Evolutionary conservation across 2,329 filamentous ascomycete species (phyloP), one percentile per base, ranked within the genome.

Genomic region (Paracamarosporium sp.): DNA sequence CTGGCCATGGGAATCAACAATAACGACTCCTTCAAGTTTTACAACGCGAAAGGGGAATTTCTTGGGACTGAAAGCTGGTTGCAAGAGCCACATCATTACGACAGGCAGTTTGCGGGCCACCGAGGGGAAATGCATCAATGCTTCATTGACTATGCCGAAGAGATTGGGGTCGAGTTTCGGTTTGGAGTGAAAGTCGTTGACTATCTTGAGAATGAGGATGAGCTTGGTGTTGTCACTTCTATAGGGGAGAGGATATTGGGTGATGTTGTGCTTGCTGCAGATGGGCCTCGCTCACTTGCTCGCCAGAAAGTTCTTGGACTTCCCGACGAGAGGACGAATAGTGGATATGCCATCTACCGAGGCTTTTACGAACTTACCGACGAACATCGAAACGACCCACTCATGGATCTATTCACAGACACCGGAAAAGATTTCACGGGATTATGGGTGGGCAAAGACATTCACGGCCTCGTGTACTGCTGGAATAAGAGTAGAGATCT

Each of bases 31-130:
- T 86, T 87, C 69, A 80, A 81, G 30, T 86, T 87, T 57, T 83
- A 85, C 70, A 86, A 85, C 61, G 86, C 78, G 59, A 82, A 85
- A 51, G 84, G 84, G 31, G 84, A 86, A 63, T 79, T 86, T 8
- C 79, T 87, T 17, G 80, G 82, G 50, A 83, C 84, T 44, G 85
- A 88, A 56, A 51, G 55, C 1, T 78, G 76, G 76, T 70, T 65
- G 12, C 67, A 73, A n/a, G 63, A 65, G 25, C 51, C 33, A 2
- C 43, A 54, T 9, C 65, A 56, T 53, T 80, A 82, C 11, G 84
- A 85, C 8, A 79, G 83, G 13, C 5, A 5, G 5, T 83, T 86
- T 63, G 86, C 87, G 53, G 85, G 85, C 0, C 85, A 87, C 63
- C 73, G 85, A 24, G 85, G 85, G 13, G 85, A 87, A 71, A 77